Evolutionary conservation across 2,329 filamentous ascomycete species (phyloP).

Genomic region (Fusarium heterosporum): DNA sequence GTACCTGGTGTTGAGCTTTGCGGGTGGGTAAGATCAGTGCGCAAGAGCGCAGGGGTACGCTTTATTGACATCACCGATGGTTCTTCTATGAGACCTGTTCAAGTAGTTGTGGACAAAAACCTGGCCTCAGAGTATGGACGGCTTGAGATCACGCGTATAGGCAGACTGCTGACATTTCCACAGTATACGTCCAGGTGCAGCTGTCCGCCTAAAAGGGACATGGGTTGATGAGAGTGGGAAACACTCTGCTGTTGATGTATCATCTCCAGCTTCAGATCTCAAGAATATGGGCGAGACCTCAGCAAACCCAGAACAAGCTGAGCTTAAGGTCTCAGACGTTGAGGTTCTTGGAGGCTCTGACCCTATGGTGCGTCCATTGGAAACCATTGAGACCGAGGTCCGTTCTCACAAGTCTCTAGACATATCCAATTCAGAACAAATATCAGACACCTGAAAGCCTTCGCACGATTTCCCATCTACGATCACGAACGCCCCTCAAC

Average conservation of each 20-base stretch:
- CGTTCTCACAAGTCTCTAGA: constrained; percentile 62
- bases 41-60: constrained; percentile 84
- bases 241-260: constrained; percentile 1
- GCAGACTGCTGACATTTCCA: constrained; percentile 45
- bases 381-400: neutral
- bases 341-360: constrained; percentile 81
- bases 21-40: constrained; percentile 85
- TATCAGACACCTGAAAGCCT: constrained; percentile 92
- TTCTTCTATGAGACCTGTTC: constrained; percentile 80
- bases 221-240: constrained; percentile 65
- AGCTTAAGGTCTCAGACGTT: constrained; percentile 79
- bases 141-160: constrained; percentile 6
- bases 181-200: constrained; percentile 84
- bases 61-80: constrained; percentile 92
- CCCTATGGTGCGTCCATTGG: constrained; percentile 71
- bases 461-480: constrained; percentile 87
- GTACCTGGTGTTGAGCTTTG: constrained; percentile 70
- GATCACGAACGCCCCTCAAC: constrained; percentile 83
- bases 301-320: constrained; percentile 51
- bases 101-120: constrained; percentile 80
- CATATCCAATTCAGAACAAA: constrained; percentile 95
- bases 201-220: constrained; percentile 79
- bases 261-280: neutral
- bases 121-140: constrained; percentile 76
- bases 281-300: constrained; percentile 8